Evolutionary conservation across 257 asterid species (phyloP), one percentile per base, ranked within the genome.

Genomic region (Forsythia suspensa): DNA sequence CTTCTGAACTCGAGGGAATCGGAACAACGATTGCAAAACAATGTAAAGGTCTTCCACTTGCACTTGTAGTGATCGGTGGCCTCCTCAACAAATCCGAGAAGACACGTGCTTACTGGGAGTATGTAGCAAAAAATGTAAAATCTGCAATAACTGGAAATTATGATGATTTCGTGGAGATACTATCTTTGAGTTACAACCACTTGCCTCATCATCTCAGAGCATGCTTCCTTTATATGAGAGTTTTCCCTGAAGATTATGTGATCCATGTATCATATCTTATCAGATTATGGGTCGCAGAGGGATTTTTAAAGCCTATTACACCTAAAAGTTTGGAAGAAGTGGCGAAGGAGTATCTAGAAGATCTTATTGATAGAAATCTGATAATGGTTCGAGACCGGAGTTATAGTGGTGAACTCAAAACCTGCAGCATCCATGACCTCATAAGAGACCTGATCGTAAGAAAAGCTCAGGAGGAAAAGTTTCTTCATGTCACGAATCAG

Each of bases 1-100:
- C 84, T 44, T 74, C 51, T 44, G 82, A 85, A 52, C 44, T 85
- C 72, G 79, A 77, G 67, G 80, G 67, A 69, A 21, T 57, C 46
- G 87, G 83, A 41, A 76, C 66, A 36, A 57, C 9, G 70, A 79
- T 81, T 13, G 79, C 83, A 12, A 75, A 72, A 78, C 78, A 63
- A 44, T 84, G 87, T 21, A 37, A 78, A 4, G 87, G 87, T 21
- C 85, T 84, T 34, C 85, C 85, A 6, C 75, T 84, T n/a, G 81
- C 85, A 68, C 67, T 84, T 67, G 74, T 72, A 34, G 83, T 81
- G 6, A 57, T 84, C 46, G 79, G 85, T 42, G 85, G 87, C 21
- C 65, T 81, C 59, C 85, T 84, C 39, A 74, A 76, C 13, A 84
- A 74, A 24, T 73, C 73, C 5, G 55, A 74, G 2, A 68, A 8